A percentile compares a stretch with the other conserved stretches of the same genome.
Evolutionary conservation across 768 basidiomycete species (phyloP).

Genomic region (Lactarius hatsudake): DNA sequence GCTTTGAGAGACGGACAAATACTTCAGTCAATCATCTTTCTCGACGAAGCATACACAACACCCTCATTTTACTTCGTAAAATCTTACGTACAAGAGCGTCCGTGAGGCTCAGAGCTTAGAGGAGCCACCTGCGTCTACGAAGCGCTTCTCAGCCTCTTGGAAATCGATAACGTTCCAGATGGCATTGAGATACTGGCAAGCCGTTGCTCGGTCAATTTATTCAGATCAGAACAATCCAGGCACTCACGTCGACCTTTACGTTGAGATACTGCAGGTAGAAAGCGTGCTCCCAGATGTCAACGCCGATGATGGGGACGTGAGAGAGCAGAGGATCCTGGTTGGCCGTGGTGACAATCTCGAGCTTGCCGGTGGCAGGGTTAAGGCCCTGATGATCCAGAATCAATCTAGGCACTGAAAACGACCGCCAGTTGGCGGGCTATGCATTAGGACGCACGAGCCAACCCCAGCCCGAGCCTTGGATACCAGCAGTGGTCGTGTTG

Average conservation of each 20-base stretch:
- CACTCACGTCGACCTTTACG: conserved; percentile 85
- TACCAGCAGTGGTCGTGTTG: conserved; percentile 78
- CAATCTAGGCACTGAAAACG: neutral
- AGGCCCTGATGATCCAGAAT: conserved; percentile 49
- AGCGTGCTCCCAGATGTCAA: conserved; percentile 96
- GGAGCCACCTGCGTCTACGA: conserved; percentile 40
- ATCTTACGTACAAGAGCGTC: neutral
- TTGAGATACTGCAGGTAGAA: conserved; percentile 97
- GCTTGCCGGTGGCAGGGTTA: conserved; percentile 60
- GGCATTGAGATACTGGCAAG: conserved; percentile 62
- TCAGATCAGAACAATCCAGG: neutral
- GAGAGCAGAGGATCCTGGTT: conserved; percentile 92
- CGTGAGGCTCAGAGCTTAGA: conserved; percentile 38
- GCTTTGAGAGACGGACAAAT: neutral
- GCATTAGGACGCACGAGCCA: conserved; percentile 73
- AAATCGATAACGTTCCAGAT: conserved; percentile 74
- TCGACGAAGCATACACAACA: conserved; percentile 8
- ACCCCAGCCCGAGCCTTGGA: conserved; percentile 95
- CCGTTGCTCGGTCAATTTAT: conserved; percentile 4
- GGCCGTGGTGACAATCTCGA: conserved; percentile 87
- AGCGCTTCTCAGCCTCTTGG: conserved; percentile 73
- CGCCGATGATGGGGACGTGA: conserved; percentile 80
- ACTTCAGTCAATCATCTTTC: conserved; percentile 2
- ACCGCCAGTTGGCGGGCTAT: neutral
- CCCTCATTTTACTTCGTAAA: neutral